These are phyloP conservation scores for Parathielavia hyrcaniae DNA, from an alignment of 495 filamentous ascomycete species.

Conservation along the genomic window DNA sequence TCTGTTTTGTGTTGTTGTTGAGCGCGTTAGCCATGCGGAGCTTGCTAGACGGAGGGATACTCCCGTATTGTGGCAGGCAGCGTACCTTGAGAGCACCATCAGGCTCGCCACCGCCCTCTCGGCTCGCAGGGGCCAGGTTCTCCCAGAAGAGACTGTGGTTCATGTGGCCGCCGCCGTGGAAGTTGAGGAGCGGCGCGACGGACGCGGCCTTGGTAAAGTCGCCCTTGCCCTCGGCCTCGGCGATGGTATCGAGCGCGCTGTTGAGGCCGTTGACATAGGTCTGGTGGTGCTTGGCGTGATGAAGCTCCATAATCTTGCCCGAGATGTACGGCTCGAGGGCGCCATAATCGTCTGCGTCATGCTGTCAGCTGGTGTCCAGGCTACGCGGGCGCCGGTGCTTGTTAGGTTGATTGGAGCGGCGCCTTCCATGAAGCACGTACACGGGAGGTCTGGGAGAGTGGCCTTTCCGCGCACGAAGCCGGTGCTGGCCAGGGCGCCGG, in stretches of 20 bases:
- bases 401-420: background rate
- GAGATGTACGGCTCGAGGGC: slow-evolving; percentile 93
- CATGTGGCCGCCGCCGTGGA: slow-evolving; percentile 91
- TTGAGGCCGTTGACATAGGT: slow-evolving; percentile 74
- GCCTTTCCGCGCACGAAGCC: slow-evolving; percentile 81
- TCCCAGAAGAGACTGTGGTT: slow-evolving; percentile 98
- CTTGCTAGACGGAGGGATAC: background rate
- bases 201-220: slow-evolving; percentile 67
- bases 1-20: slow-evolving; percentile 34
- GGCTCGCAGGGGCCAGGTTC: slow-evolving; percentile 75
- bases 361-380: slow-evolving; percentile 8
- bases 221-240: slow-evolving; percentile 49
- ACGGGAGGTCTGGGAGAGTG: slow-evolving; percentile 88
- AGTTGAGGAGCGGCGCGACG: slow-evolving; percentile 84
- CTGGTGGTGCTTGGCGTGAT: slow-evolving; percentile 73
- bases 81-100: slow-evolving; percentile 47
- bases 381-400: background rate
- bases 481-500: slow-evolving; percentile 58
- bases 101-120: slow-evolving; percentile 67
- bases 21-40: background rate
- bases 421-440: slow-evolving; percentile 45
- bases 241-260: slow-evolving; percentile 54
- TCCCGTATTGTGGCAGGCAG: background rate
- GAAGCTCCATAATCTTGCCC: slow-evolving; percentile 96
- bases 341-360: slow-evolving; percentile 65